These are phyloP conservation scores for Colletotrichum sp. DNA, from an alignment of 2,329 filamentous ascomycete genomes.

Conservation along the genomic window DNA sequence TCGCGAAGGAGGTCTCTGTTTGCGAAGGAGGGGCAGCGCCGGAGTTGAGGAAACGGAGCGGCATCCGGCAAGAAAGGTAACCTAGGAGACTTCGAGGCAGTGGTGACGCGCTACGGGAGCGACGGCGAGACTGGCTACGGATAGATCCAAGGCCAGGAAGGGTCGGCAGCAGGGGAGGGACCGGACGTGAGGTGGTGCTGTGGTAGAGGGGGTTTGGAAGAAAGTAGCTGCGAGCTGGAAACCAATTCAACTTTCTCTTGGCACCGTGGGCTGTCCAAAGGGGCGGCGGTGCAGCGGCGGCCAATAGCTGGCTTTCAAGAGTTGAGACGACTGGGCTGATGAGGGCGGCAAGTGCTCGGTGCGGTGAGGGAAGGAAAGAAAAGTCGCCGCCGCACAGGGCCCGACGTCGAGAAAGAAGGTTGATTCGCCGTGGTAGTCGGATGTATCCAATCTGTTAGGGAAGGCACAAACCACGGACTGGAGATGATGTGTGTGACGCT, in stretches of 20 bases:
- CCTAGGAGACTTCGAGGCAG: not conserved
- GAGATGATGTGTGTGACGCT: conserved; percentile 21
- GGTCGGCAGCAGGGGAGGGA: not conserved
- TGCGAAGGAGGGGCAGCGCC: not conserved
- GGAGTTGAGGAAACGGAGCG: not conserved
- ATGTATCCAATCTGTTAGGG: not conserved
- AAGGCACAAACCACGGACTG: not conserved
- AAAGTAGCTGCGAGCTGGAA: conserved; percentile 4
- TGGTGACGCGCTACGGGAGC: conserved; percentile 2
- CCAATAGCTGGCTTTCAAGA: not conserved
- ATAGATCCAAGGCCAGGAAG: not conserved
- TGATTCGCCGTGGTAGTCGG: not conserved
- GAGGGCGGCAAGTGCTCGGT: not conserved
- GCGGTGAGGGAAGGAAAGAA: not conserved
- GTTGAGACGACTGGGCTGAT: conserved; percentile 4
- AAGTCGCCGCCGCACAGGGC: not conserved
- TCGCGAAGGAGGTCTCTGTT: not conserved
- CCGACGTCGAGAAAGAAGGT: not conserved
- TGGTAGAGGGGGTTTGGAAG: not conserved
- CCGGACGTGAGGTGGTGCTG: not conserved
- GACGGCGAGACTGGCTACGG: not conserved
- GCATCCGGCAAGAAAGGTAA: not conserved
- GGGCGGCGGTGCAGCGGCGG: not conserved
- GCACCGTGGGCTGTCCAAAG: not conserved
- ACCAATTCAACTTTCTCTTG: not conserved